Conservation (phyloP, 1,139 yeast species). For the Candida sojae region DNA sequence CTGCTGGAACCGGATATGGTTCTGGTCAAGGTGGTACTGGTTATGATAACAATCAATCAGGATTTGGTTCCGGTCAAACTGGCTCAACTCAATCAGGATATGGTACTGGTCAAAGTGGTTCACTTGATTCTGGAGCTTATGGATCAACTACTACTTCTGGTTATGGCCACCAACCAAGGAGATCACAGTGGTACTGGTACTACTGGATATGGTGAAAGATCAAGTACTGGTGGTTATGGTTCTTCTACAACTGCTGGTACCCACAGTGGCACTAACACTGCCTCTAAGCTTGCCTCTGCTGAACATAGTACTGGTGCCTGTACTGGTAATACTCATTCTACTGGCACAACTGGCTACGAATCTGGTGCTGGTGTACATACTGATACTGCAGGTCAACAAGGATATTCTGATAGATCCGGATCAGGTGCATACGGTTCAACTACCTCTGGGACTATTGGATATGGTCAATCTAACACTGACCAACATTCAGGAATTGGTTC, state of each 20-base stretch:
- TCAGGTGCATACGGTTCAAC: constrained; percentile 2
- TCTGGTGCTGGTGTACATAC: not conserved
- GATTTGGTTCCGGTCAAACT: constrained; percentile 4
- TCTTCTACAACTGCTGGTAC: constrained; percentile 1
- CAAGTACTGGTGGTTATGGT: constrained; percentile 7
- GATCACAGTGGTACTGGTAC: not conserved
- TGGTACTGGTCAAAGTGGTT: not conserved
- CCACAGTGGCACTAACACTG: constrained; percentile 8
- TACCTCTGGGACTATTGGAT: not conserved
- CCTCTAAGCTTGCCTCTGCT: constrained; percentile 10
- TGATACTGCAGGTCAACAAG: not conserved
- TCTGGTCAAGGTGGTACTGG: constrained; percentile 3
- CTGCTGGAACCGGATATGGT: constrained; percentile 8
- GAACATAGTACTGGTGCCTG: constrained; percentile 12
- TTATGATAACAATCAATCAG: not conserved
- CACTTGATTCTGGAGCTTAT: not conserved
- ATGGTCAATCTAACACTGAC: not conserved
- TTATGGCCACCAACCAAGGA: not conserved
- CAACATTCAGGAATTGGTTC: constrained; percentile 5
- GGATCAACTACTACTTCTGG: constrained; percentile 1
- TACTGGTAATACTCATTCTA: constrained; percentile 1
- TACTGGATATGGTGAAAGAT: constrained; percentile 8
- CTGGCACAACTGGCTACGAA: not conserved
- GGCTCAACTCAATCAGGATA: constrained; percentile 1
- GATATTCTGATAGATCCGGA: not conserved